Evolutionary conservation across 2,329 filamentous ascomycete genomes (phyloP).

Genomic region (Nothomitra cinnamomea): DNA sequence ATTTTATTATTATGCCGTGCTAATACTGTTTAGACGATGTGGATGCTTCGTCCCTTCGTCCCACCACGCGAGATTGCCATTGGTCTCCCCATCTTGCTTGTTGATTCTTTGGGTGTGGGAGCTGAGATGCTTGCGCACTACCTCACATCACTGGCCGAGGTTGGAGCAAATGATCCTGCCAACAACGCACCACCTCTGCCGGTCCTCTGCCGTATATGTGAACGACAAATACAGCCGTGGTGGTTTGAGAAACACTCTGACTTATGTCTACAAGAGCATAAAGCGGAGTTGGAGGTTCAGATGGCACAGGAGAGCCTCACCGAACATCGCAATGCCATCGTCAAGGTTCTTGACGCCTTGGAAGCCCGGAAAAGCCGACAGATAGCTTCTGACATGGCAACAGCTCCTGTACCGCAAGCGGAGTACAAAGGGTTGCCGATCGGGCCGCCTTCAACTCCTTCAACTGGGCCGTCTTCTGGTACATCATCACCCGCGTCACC

Average conservation of each 20-base stretch:
- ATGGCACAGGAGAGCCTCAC: conserved; percentile 82
- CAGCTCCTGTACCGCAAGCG: conserved; percentile 33
- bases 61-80: conserved; percentile 87
- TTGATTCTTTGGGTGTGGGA: conserved; percentile 84
- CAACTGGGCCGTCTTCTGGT: conserved; percentile 53
- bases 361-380: conserved; percentile 54
- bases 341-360: conserved; percentile 83
- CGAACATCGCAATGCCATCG: conserved; percentile 86
- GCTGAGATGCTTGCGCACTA: conserved; percentile 91
- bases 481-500: conserved; percentile 52
- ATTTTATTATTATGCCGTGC: conserved; percentile 9
- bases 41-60: conserved; percentile 93
- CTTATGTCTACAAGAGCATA: conserved; percentile 85
- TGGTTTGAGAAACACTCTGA: conserved; percentile 99
- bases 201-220: conserved; percentile 89
- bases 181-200: conserved; percentile 67
- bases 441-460: conserved; percentile 50
- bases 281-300: conserved; percentile 94
- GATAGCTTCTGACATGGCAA: conserved; percentile 32
- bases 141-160: conserved; percentile 75
- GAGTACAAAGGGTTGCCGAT: conserved; percentile 85
- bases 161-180: conserved; percentile 54
- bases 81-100: conserved; percentile 73
- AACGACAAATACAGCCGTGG: conserved; percentile 93
- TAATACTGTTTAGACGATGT: conserved; percentile 60